phyloP scores from a whole-genome alignment of 441 rosid species.

The Lepidium campestre region DNA sequence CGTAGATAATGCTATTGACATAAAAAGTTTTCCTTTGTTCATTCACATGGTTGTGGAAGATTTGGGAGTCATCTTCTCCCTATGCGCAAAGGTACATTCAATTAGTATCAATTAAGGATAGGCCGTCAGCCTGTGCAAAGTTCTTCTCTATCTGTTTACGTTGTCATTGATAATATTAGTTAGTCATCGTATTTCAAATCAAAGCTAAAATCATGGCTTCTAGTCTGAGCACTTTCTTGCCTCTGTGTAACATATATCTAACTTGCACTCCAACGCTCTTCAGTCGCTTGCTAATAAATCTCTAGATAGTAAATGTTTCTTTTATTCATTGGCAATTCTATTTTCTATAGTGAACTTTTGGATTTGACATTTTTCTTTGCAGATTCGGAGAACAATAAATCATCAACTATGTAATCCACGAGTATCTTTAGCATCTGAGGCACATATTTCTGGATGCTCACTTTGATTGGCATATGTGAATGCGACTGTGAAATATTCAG shows the following conservation, averaged over 20 bases:
- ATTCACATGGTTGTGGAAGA: slow-evolving; percentile 39
- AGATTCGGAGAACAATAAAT: slow-evolving; percentile 5
- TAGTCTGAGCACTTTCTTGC: not conserved
- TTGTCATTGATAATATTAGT: not conserved
- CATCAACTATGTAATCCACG: slow-evolving; percentile 1
- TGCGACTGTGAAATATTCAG: not conserved
- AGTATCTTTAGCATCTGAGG: not conserved
- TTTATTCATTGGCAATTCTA: not conserved
- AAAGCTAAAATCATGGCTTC: not conserved
- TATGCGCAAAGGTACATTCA: slow-evolving; percentile 41
- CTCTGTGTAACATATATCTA: not conserved
- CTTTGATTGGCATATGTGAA: not conserved
- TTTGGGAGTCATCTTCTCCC: slow-evolving; percentile 35
- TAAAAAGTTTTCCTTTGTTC: slow-evolving; percentile 33
- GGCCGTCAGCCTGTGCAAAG: not conserved
- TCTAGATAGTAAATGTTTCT: not conserved
- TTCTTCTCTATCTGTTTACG: not conserved
- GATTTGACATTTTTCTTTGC: not conserved
- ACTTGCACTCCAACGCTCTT: not conserved
- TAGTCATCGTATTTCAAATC: not conserved
- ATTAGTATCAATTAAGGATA: not conserved
- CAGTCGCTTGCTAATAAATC: not conserved
- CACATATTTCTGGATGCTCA: not conserved
- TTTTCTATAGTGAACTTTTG: not conserved
- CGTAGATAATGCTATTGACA: slow-evolving; percentile 26